Percentiles rank a stretch among this genome's conserved stretches.
Evolutionary conservation across 768 basidiomycete genomes (phyloP).

Genomic region (Phanerochaete sordida): DNA sequence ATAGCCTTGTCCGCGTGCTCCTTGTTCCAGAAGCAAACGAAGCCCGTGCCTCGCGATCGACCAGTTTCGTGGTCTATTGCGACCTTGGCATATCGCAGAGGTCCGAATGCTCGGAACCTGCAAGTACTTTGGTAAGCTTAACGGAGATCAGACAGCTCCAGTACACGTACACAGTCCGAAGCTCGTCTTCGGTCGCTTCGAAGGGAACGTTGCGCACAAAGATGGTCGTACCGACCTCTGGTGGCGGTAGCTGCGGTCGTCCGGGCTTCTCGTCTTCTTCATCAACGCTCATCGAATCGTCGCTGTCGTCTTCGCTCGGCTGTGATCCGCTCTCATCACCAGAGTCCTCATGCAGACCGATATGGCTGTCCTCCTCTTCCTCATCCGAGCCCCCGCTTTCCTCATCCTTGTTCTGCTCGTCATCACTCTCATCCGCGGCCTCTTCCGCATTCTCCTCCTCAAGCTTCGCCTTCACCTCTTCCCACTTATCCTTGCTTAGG

Average conservation of each 20-base stretch:
- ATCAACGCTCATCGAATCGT: slow-evolving; percentile 25
- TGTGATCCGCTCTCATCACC: slow-evolving; percentile 38
- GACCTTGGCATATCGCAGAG: slow-evolving; percentile 89
- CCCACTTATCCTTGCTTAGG: slow-evolving; percentile 89
- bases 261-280: slow-evolving; percentile 40
- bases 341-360: slow-evolving; percentile 40
- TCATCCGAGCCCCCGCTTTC: slow-evolving; percentile 22
- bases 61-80: slow-evolving; percentile 80
- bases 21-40: slow-evolving; percentile 95
- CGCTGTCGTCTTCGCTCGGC: slow-evolving; percentile 21
- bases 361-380: slow-evolving; percentile 33
- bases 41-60: slow-evolving; percentile 91
- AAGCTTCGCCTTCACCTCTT: slow-evolving; percentile 67
- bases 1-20: slow-evolving; percentile 86
- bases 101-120: slow-evolving; percentile 91
- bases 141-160: not conserved
- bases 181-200: slow-evolving; percentile 88
- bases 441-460: slow-evolving; percentile 26
- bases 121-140: not conserved
- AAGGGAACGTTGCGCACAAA: slow-evolving; percentile 95
- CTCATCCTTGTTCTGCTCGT: slow-evolving; percentile 29
- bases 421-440: slow-evolving; percentile 31
- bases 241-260: slow-evolving; percentile 72
- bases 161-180: slow-evolving; percentile 67
- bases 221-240: slow-evolving; percentile 86